phyloP scores from a whole-genome alignment of 441 rosid species.

The Manihot esculenta region DNA sequence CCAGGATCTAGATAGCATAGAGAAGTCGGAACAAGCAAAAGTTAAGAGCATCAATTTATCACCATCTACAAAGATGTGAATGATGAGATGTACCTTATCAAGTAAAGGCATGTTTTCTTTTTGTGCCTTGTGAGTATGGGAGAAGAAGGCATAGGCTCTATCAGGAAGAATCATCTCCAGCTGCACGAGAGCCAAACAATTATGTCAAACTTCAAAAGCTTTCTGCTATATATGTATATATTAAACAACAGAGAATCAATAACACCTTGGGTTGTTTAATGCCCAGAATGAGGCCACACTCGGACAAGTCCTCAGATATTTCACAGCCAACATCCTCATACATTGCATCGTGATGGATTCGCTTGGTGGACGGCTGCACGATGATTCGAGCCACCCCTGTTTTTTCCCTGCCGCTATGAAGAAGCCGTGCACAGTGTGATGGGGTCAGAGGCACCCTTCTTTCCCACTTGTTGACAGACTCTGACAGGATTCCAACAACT shows the following conservation, averaged over 20 bases:
- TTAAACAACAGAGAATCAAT: slow-evolving; percentile 1
- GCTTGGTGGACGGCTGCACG: slow-evolving; percentile 51
- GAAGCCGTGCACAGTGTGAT: slow-evolving; percentile 83
- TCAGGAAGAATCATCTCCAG: slow-evolving; percentile 78
- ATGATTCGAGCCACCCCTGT: slow-evolving; percentile 58
- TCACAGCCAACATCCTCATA: slow-evolving; percentile 55
- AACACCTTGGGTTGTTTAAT: slow-evolving; percentile 83
- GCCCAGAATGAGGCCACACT: slow-evolving; percentile 52
- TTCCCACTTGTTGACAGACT: slow-evolving; percentile 85
- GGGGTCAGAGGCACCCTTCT: slow-evolving; percentile 87
- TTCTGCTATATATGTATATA: background rate
- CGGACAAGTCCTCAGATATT: slow-evolving; percentile 47
- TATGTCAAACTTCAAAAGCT: background rate
- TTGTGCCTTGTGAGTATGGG: slow-evolving; percentile 94
- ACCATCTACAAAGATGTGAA: background rate
- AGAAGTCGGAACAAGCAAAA: slow-evolving; percentile 9
- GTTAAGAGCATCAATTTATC: background rate
- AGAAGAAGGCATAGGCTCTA: slow-evolving; percentile 92
- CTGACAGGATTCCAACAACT: slow-evolving; percentile 79
- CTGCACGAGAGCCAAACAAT: slow-evolving; percentile 40
- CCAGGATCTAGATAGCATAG: slow-evolving; percentile 48
- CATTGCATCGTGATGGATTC: slow-evolving; percentile 48
- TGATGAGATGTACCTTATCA: slow-evolving; percentile 51
- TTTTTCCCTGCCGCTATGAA: slow-evolving; percentile 63
- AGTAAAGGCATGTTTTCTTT: slow-evolving; percentile 87